phyloP scores from a whole-genome alignment of 2,329 filamentous ascomycete genomes.

The Beauveria pseudobassiana region DNA sequence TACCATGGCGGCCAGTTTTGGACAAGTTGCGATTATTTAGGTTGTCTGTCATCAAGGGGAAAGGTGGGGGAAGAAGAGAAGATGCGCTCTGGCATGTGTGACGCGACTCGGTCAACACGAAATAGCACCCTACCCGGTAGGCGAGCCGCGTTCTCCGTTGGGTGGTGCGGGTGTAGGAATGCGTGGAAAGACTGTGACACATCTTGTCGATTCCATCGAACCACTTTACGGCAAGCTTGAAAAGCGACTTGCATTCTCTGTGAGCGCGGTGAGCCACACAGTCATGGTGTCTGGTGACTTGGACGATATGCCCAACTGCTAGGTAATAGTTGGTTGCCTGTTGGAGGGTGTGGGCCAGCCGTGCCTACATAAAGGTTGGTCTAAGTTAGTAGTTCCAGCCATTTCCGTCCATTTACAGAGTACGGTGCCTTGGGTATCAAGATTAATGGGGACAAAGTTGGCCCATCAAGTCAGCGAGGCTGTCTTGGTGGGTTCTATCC shows the following conservation, averaged over 20 bases:
- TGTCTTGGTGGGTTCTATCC: too few species aligned
- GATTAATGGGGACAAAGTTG: too few species aligned
- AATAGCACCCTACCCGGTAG: background rate
- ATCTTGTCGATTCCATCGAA: background rate
- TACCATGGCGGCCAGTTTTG: background rate
- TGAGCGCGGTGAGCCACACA: constrained; percentile 1
- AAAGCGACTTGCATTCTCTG: background rate
- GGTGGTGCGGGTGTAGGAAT: background rate
- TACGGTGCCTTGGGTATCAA: too few species aligned
- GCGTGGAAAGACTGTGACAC: background rate
- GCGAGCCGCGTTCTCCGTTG: background rate
- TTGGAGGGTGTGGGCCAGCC: background rate
- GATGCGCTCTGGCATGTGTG: background rate
- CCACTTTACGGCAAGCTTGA: background rate
- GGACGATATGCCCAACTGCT: background rate
- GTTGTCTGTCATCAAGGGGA: too few species aligned
- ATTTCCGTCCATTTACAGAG: too few species aligned
- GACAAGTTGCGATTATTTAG: background rate
- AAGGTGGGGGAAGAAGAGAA: background rate
- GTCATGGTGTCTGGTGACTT: constrained; percentile 11
- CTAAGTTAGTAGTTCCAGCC: too few species aligned
- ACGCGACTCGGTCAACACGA: background rate
- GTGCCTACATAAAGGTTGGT: too few species aligned
- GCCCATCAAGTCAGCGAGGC: too few species aligned
- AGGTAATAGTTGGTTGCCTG: constrained; percentile 2